Evolutionary conservation across 2,329 filamentous ascomycete genomes (phyloP).

Genomic region (Paraphoma sp.): DNA sequence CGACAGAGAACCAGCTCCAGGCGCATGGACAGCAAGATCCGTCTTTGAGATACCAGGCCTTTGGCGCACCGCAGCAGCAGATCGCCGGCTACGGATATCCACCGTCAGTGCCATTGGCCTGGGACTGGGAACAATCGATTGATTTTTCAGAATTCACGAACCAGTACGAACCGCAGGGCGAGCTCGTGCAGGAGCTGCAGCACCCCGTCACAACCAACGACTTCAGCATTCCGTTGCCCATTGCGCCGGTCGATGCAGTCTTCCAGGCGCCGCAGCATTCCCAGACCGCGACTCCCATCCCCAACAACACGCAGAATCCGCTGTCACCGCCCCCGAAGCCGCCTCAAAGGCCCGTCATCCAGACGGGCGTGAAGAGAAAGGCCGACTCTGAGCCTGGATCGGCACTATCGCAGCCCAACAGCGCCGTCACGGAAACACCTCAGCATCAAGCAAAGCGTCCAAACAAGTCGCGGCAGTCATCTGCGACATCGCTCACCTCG

Average conservation of each 20-base stretch:
- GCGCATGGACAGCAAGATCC: slow-evolving; percentile 18
- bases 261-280: slow-evolving; percentile 29
- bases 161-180: slow-evolving; percentile 55
- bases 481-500: slow-evolving; percentile 35
- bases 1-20: slow-evolving; percentile 19
- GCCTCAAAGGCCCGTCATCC: slow-evolving; percentile 24
- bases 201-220: slow-evolving; percentile 40
- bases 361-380: slow-evolving; percentile 48
- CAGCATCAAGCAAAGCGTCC: slow-evolving; percentile 37
- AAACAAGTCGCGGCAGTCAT: slow-evolving; percentile 42
- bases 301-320: slow-evolving; percentile 25
- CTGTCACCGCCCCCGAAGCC: slow-evolving; percentile 35
- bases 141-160: slow-evolving; percentile 42
- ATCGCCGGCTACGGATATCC: slow-evolving; percentile 30
- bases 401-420: slow-evolving; percentile 30
- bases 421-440: slow-evolving; percentile 12
- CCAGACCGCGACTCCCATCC: slow-evolving; percentile 14
- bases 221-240: slow-evolving; percentile 47
- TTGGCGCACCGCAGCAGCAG: slow-evolving; percentile 24
- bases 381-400: slow-evolving; percentile 39
- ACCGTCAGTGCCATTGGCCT: slow-evolving; percentile 34
- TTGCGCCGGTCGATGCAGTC: slow-evolving; percentile 17
- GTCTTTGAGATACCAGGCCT: slow-evolving; percentile 26
- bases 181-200: slow-evolving; percentile 49
- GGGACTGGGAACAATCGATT: slow-evolving; percentile 49